These are phyloP conservation scores for Neurospora africana DNA, from an alignment of 495 filamentous ascomycete species.

Conservation along the genomic window DNA sequence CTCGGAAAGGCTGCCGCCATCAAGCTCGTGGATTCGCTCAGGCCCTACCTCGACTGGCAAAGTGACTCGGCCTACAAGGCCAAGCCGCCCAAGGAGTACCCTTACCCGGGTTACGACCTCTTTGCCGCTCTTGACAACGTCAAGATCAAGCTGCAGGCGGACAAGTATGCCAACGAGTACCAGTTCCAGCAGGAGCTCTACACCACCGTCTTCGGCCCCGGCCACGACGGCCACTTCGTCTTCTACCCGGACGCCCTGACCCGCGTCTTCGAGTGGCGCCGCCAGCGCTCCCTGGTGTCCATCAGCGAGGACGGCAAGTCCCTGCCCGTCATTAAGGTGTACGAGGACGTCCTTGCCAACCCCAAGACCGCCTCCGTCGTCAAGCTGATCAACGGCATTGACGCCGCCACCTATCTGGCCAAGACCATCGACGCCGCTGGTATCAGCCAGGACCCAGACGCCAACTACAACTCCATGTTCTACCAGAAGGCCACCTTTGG, in stretches of 20 bases:
- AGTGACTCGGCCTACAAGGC: constrained; percentile 34
- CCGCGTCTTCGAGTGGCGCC: constrained; percentile 16
- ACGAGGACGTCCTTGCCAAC: constrained; percentile 4
- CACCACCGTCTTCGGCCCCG: constrained; percentile 23
- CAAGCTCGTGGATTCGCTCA: constrained; percentile 20
- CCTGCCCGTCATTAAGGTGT: constrained; percentile 18
- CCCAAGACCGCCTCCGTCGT: constrained; percentile 8
- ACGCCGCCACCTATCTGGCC: constrained; percentile 15
- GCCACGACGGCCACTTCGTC: constrained; percentile 40
- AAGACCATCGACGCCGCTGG: constrained; percentile 9
- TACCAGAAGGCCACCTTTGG: constrained; percentile 3
- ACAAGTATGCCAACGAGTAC: constrained; percentile 35
- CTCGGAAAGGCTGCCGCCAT: constrained; percentile 18
- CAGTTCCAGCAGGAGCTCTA: constrained; percentile 40
- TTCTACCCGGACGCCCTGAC: constrained; percentile 15
- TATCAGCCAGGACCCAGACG: constrained; percentile 21
- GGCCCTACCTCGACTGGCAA: constrained; percentile 27
- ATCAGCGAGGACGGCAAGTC: constrained; percentile 19
- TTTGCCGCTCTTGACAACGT: constrained; percentile 27
- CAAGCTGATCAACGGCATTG: constrained; percentile 22
- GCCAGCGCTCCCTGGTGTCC: constrained; percentile 16
- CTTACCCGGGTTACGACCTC: constrained; percentile 22
- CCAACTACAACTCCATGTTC: constrained; percentile 23
- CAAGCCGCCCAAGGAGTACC: constrained; percentile 30
- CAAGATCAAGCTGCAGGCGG: constrained; percentile 11